Base-by-base conservation (phyloP, 2,329 filamentous ascomycete genomes). In the Aspergillus novofumigatus region DNA sequence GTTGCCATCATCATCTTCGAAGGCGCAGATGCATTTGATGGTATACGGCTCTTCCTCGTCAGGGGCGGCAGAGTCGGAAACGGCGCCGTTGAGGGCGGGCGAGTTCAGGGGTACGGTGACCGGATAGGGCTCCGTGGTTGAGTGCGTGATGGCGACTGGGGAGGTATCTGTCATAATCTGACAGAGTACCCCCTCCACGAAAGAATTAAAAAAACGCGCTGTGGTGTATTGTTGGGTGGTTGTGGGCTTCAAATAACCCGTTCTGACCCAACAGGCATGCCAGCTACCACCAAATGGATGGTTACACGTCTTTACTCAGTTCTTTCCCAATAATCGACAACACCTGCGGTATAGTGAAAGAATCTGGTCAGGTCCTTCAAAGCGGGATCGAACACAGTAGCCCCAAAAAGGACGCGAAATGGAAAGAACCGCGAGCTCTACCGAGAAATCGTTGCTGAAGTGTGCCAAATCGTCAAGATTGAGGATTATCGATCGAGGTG, bases 1-100 rank as follows among this genome's bases (percentile, higher is more conserved):
- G 76, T 91, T 93, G 76, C 94, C 94, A 80, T 99, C 94, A 81
- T 99, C 94, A 79, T 96, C 92, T 73, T 86, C 80, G 76, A 89
- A 97, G 73, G 87, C 87, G 78, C 94, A 99, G 67, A 97, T 96
- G 83, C 94, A 99, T 81, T 95, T 96, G 80, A 97, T 97, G 58
- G 91, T 95, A 75, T 95, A 96, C 60, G 77, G 77, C 60, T 79
- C 77, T 62, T 77, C 74, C 59, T 78, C 77, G 51, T 78, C 77
- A 59, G 72, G 69, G 54, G 68, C 66, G 63, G 70, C 70, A 52
- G 70, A 72, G 65, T 78, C 75, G 54, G 76, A 75, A 52, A 73
- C 66, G 58, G 71, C 68, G 60, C 77, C 75, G 66, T 78, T 77
- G 59, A 69, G 69, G 59, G 71, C 64, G 58, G 77, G 74, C 61